phyloP scores from a whole-genome alignment of 805 yeast genomes.

The Ogataea pignaliae region DNA sequence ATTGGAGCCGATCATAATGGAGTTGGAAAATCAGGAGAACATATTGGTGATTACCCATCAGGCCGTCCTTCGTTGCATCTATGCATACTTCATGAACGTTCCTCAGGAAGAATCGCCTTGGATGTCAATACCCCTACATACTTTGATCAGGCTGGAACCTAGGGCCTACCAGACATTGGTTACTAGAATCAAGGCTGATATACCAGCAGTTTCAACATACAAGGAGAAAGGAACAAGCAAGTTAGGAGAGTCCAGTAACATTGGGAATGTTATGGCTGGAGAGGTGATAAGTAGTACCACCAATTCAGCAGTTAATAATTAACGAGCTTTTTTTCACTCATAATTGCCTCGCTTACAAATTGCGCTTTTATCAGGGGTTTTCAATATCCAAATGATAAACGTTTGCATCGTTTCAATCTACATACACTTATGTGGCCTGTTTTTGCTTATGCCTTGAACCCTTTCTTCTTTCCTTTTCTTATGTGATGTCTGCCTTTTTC shows the following conservation, averaged over 20 bases:
- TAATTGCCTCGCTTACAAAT: too few species aligned
- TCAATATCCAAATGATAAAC: too few species aligned
- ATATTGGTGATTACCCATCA: slow-evolving; percentile 95
- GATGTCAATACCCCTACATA: slow-evolving; percentile 98
- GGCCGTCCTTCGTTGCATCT: slow-evolving; percentile 92
- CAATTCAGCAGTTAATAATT: not conserved
- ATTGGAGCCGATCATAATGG: slow-evolving; percentile 97
- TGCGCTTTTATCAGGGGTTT: too few species aligned
- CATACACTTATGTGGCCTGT: slow-evolving; percentile 1
- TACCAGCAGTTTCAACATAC: slow-evolving; percentile 96
- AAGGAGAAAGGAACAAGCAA: slow-evolving; percentile 87
- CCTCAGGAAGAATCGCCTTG: slow-evolving; percentile 97
- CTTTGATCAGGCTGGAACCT: slow-evolving; percentile 91
- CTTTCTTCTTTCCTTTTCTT: slow-evolving; percentile 1
- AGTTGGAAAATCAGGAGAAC: slow-evolving; percentile 93
- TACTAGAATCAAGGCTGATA: slow-evolving; percentile 87
- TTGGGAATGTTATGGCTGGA: slow-evolving; percentile 40
- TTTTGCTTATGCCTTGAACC: not conserved
- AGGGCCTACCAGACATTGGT: slow-evolving; percentile 88
- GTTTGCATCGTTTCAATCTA: too few species aligned
- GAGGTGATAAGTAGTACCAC: slow-evolving; percentile 39
- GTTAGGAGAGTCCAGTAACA: slow-evolving; percentile 45
- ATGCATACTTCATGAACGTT: slow-evolving; percentile 97
- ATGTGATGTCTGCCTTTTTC: not conserved
- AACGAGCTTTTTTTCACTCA: too few species aligned